Evolutionary conservation across 768 basidiomycete genomes (phyloP).

Genomic region (Russula foetens): DNA sequence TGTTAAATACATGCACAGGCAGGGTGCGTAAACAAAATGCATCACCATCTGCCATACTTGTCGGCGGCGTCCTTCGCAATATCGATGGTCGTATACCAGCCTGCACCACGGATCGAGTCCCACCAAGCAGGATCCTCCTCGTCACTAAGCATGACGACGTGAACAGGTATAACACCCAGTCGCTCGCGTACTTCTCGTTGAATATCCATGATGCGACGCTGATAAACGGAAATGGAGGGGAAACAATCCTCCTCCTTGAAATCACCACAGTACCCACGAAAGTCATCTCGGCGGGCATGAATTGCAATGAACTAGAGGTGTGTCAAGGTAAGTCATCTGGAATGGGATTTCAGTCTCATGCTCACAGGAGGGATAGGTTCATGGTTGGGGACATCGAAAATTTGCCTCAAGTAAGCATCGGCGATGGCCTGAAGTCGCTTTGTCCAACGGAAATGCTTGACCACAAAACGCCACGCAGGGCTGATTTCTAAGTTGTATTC

Average conservation of each 20-base stretch:
- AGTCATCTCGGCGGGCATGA: conserved; percentile 16
- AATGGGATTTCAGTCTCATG: neutral
- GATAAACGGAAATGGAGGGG: conserved; percentile 28
- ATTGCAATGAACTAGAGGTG: conserved; percentile 10
- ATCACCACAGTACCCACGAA: conserved; percentile 27
- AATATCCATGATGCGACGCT: conserved; percentile 26
- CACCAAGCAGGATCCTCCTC: conserved; percentile 35
- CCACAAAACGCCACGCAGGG: conserved; percentile 33
- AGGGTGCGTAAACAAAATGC: neutral
- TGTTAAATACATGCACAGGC: neutral
- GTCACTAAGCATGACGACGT: conserved; percentile 37
- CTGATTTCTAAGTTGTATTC: conserved; percentile 28
- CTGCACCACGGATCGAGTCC: conserved; percentile 28
- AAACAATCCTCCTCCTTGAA: conserved; percentile 30
- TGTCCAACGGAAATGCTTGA: conserved; percentile 30
- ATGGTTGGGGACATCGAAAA: conserved; percentile 23
- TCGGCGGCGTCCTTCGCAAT: conserved; percentile 27
- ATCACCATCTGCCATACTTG: conserved; percentile 31
- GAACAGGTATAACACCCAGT: conserved; percentile 27
- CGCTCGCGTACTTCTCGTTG: conserved; percentile 28
- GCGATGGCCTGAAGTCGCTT: conserved; percentile 26
- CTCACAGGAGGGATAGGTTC: conserved; percentile 30
- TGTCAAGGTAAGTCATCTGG: neutral
- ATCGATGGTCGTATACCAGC: conserved; percentile 33
- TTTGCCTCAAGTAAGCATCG: conserved; percentile 25